These are phyloP conservation scores for Pistacia integerrima DNA, from an alignment of 345 rosid species.

Conservation along the genomic window DNA sequence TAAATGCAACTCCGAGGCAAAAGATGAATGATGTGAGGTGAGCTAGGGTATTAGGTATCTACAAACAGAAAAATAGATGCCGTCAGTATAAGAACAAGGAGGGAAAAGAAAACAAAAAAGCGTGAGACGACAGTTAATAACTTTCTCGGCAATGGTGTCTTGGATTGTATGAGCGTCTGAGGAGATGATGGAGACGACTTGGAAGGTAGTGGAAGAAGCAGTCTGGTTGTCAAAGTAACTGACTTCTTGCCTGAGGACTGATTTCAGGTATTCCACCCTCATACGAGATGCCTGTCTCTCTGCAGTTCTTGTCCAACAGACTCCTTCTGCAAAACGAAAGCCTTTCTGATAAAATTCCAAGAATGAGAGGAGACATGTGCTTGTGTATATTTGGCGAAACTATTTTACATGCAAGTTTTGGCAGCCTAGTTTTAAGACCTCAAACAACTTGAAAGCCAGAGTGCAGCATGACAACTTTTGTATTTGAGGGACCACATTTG, in stretches of 20 bases:
- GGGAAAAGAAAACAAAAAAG: background rate
- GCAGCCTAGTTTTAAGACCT: background rate
- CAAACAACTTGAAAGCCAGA: background rate
- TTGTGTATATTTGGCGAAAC: too few relatives aligned
- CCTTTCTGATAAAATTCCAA: too few relatives aligned
- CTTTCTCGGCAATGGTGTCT: conserved; percentile 53
- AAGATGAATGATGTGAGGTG: conserved; percentile 45
- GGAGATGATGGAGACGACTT: conserved; percentile 44
- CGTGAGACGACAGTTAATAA: conserved; percentile 1
- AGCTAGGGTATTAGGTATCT: conserved; percentile 48
- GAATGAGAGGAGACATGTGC: too few relatives aligned
- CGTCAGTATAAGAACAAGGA: background rate
- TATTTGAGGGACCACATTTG: too few relatives aligned
- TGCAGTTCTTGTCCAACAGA: conserved; percentile 61
- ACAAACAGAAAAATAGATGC: conserved; percentile 6
- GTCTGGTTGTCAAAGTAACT: conserved; percentile 48
- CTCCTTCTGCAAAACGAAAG: conserved; percentile 40
- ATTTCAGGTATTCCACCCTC: conserved; percentile 46
- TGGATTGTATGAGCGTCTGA: conserved; percentile 52
- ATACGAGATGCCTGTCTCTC: conserved; percentile 55
- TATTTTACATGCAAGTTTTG: background rate
- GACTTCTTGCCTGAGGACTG: conserved; percentile 54
- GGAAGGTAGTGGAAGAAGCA: conserved; percentile 39
- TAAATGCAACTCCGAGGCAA: conserved; percentile 35
- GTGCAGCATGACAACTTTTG: background rate